phyloP scores from a whole-genome alignment of 2,329 filamentous ascomycete genomes.

The Exutisphaerella laricina region DNA sequence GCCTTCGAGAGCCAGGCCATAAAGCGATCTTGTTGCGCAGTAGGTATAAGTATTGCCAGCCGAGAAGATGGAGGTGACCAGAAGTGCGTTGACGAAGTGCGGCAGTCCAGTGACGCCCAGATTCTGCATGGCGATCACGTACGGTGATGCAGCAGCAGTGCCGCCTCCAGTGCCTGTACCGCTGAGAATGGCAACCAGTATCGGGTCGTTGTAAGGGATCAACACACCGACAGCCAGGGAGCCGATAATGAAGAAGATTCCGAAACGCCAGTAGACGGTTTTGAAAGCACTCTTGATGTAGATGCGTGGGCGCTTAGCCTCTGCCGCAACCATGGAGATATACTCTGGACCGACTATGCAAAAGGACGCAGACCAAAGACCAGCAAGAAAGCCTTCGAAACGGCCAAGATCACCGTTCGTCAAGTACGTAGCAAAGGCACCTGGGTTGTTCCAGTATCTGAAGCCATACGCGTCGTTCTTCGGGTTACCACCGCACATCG shows the following conservation, averaged over 20 bases:
- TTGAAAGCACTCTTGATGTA: constrained; percentile 47
- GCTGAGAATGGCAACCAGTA: constrained; percentile 22
- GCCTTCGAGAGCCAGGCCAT: constrained; percentile 49
- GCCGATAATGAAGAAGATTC: constrained; percentile 45
- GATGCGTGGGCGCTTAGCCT: constrained; percentile 41
- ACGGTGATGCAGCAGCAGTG: constrained; percentile 29
- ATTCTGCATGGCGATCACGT: constrained; percentile 41
- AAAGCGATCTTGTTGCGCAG: constrained; percentile 47
- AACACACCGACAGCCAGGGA: constrained; percentile 43
- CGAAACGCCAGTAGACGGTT: constrained; percentile 45
- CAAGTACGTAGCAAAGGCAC: constrained; percentile 28
- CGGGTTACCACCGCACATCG: constrained; percentile 31
- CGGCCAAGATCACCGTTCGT: constrained; percentile 27
- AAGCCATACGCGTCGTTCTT: constrained; percentile 37
- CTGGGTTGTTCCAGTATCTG: constrained; percentile 37
- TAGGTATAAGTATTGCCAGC: constrained; percentile 51
- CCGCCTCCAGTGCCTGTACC: constrained; percentile 17
- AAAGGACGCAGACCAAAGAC: constrained; percentile 35
- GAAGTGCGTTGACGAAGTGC: constrained; percentile 30
- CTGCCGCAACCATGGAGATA: constrained; percentile 45
- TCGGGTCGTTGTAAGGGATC: constrained; percentile 32
- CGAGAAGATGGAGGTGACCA: constrained; percentile 49
- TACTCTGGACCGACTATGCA: constrained; percentile 41
- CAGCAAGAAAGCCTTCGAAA: constrained; percentile 33
- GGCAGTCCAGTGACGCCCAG: constrained; percentile 40